Conservation (phyloP, 306 rosid genomes). For the Rosa persica region DNA sequence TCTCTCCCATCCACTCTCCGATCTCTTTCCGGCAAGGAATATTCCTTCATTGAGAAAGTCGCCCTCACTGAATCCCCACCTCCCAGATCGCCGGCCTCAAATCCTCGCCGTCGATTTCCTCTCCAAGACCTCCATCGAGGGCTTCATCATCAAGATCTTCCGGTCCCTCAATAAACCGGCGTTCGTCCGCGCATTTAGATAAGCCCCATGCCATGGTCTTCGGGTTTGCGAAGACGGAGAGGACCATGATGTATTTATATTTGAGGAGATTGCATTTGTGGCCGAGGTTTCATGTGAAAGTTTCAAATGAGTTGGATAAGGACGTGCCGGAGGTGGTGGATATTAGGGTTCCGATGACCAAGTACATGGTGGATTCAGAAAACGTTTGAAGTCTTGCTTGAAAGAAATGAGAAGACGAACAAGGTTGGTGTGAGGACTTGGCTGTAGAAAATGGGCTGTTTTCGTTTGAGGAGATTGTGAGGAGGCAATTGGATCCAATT, state of each 20-base stretch:
- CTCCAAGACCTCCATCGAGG: slow-evolving; percentile 82
- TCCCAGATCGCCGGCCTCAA: too few species aligned
- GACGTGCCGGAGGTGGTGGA: slow-evolving; percentile 86
- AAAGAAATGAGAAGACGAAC: slow-evolving; percentile 95
- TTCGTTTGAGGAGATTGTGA: slow-evolving; percentile 90
- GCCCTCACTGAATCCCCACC: too few species aligned
- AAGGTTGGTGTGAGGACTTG: slow-evolving; percentile 84
- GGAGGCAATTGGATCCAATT: slow-evolving; percentile 93
- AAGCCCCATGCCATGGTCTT: slow-evolving; percentile 84
- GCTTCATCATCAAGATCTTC: slow-evolving; percentile 73
- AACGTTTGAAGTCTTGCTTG: slow-evolving; percentile 82
- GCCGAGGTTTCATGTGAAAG: slow-evolving; percentile 90
- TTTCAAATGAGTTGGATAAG: too few species aligned
- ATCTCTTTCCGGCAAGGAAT: too few species aligned
- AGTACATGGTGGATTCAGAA: slow-evolving; percentile 74
- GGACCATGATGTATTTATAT: slow-evolving; percentile 66
- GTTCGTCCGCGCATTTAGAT: slow-evolving; percentile 64
- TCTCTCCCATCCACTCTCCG: too few species aligned
- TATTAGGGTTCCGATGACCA: slow-evolving; percentile 76
- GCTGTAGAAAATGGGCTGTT: slow-evolving; percentile 89
- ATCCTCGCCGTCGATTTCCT: too few species aligned
- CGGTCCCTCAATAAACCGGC: slow-evolving; percentile 60
- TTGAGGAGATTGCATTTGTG: slow-evolving; percentile 63
- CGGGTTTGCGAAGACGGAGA: slow-evolving; percentile 81
- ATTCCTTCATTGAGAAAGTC: too few species aligned